These are phyloP conservation scores for Magnolia changhungtana DNA, from an alignment of 164 flowering plant genomes.

Conservation along the genomic window DNA sequence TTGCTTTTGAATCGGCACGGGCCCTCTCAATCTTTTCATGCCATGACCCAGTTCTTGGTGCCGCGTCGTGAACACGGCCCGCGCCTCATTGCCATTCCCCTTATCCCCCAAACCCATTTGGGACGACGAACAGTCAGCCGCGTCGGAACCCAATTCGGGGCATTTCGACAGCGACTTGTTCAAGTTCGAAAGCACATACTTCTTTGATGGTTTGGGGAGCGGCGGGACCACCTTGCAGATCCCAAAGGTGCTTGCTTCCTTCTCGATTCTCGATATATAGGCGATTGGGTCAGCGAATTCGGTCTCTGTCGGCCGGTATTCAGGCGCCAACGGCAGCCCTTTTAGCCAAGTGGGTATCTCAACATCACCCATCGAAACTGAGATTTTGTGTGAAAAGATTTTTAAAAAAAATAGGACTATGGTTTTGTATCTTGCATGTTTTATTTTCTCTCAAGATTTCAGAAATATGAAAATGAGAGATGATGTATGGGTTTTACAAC, in stretches of 20 bases:
- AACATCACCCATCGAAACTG: slow-evolving; percentile 52
- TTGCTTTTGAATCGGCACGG: slow-evolving; percentile 48
- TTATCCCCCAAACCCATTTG: slow-evolving; percentile 22
- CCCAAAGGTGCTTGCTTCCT: slow-evolving; percentile 89
- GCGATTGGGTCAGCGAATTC: slow-evolving; percentile 99
- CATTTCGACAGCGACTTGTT: slow-evolving; percentile 67
- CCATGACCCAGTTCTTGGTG: slow-evolving; percentile 84
- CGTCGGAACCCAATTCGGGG: slow-evolving; percentile 52
- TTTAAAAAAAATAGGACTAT: not conserved
- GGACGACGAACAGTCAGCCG: slow-evolving; percentile 5
- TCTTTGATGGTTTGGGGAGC: slow-evolving; percentile 83
- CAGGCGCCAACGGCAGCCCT: slow-evolving; percentile 85
- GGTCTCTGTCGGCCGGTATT: slow-evolving; percentile 79
- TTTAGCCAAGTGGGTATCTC: slow-evolving; percentile 80
- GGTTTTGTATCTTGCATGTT: not conserved
- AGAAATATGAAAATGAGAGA: not conserved
- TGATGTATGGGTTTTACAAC: not conserved
- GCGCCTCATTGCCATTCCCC: slow-evolving; percentile 35
- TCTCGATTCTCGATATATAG: slow-evolving; percentile 93
- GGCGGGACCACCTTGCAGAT: slow-evolving; percentile 96
- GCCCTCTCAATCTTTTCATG: slow-evolving; percentile 42
- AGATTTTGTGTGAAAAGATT: not conserved
- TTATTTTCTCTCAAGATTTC: not conserved
- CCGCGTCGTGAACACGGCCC: slow-evolving; percentile 87
- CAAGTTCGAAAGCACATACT: slow-evolving; percentile 60